These are phyloP conservation scores for Backusella morwellensis DNA, from an alignment of 192 early-diverging fungal genomes.

Conservation along the genomic window DNA sequence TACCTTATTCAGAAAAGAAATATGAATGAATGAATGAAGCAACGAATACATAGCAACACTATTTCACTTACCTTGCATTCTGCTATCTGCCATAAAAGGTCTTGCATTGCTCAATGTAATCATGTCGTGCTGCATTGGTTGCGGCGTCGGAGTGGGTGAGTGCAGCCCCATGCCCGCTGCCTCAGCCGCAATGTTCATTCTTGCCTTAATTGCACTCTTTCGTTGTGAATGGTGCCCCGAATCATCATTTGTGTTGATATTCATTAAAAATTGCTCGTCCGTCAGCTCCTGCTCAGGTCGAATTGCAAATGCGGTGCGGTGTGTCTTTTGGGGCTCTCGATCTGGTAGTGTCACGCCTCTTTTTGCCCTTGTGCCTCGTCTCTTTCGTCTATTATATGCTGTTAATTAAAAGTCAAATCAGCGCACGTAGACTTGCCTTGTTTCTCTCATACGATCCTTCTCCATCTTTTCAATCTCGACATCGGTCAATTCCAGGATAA, in stretches of 20 bases:
- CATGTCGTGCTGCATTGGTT: not conserved
- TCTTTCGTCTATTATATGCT: constrained; percentile 61
- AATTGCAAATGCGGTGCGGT: constrained; percentile 49
- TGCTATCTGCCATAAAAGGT: not conserved
- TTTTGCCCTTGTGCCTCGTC: constrained; percentile 76
- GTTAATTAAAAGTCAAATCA: not conserved
- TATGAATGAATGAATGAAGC: not conserved
- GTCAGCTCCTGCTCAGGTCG: constrained; percentile 42
- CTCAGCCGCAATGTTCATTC: constrained; percentile 32
- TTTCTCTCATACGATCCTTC: constrained; percentile 79
- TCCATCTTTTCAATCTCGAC: constrained; percentile 81
- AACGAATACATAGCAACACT: not conserved
- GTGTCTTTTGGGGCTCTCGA: constrained; percentile 65
- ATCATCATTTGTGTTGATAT: not conserved
- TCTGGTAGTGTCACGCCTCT: constrained; percentile 65
- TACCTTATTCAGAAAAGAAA: not conserved
- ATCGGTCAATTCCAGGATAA: constrained; percentile 62
- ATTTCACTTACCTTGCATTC: not conserved
- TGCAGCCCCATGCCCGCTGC: constrained; percentile 10
- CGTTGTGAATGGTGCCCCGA: constrained; percentile 17
- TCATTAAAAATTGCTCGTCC: constrained; percentile 37
- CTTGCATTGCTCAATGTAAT: constrained; percentile 1
- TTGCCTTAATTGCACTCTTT: constrained; percentile 22
- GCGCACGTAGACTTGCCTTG: constrained; percentile 37
- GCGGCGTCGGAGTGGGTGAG: constrained; percentile 3